Percentiles rank a stretch among this genome's conserved stretches.
These are phyloP conservation scores for Heritiera fomes DNA, from an alignment of 345 rosid species.

Conservation along the genomic window DNA sequence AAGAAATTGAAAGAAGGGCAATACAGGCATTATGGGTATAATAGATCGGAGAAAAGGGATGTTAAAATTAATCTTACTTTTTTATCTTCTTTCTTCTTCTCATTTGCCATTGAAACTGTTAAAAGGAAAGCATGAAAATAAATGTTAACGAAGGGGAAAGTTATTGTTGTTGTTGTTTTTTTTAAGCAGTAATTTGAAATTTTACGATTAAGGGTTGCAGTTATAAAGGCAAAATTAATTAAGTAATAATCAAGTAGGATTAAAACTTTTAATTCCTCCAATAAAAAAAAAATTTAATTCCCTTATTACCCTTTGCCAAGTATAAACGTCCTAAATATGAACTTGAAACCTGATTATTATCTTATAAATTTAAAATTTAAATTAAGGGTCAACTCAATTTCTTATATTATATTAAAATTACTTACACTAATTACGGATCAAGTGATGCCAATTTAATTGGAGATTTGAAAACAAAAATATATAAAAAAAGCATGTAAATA, in stretches of 20 bases:
- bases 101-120: slow-evolving; percentile 33
- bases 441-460: too few species aligned
- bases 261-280: background rate
- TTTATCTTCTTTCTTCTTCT: slow-evolving; percentile 32
- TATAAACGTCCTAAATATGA: too few species aligned
- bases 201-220: background rate
- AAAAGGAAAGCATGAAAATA: too few species aligned
- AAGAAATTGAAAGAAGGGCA: background rate
- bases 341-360: too few species aligned
- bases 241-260: background rate
- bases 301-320: background rate
- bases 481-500: too few species aligned
- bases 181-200: slow-evolving; percentile 3
- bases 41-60: background rate
- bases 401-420: too few species aligned
- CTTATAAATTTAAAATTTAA: too few species aligned
- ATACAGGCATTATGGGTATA: background rate
- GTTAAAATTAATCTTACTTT: slow-evolving; percentile 31
- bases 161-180: background rate
- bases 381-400: too few species aligned
- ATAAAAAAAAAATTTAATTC: background rate
- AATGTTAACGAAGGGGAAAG: background rate
- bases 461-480: too few species aligned
- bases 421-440: too few species aligned
- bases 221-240: background rate